phyloP scores from a whole-genome alignment of 1,284 basidiomycete genomes.

The Ceratobasidium sp. region DNA sequence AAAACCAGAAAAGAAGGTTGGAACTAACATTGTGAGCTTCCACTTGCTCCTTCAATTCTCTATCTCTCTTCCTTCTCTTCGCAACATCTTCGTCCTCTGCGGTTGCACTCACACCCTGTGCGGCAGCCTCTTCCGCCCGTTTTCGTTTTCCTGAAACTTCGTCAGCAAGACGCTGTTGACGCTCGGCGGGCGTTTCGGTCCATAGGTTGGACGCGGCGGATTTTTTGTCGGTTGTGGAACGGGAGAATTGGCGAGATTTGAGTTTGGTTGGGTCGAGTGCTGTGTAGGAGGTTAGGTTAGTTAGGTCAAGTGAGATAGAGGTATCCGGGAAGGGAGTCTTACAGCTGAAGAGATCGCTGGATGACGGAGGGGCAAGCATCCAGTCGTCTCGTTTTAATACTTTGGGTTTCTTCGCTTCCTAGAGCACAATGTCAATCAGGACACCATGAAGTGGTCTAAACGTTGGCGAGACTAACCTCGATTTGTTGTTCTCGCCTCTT shows the following conservation, averaged over 20 bases:
- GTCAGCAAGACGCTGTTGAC: conserved; percentile 85
- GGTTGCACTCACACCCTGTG: conserved; percentile 52
- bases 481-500: conserved; percentile 75
- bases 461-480: conserved; percentile 63
- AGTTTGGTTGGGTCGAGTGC: conserved; percentile 79
- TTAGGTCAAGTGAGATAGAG: not conserved
- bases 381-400: conserved; percentile 87
- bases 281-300: conserved; percentile 52
- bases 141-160: conserved; percentile 88
- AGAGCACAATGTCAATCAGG: conserved; percentile 47
- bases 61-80: conserved; percentile 72
- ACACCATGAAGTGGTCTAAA: not conserved
- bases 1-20: not conserved
- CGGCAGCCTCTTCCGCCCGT: conserved; percentile 70
- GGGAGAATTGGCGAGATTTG: conserved; percentile 82
- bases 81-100: conserved; percentile 61
- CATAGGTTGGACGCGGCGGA: conserved; percentile 70
- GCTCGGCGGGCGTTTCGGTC: conserved; percentile 94
- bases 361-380: conserved; percentile 93
- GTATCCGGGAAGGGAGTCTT: conserved; percentile 55
- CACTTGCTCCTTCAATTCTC: conserved; percentile 75
- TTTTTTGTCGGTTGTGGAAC: conserved; percentile 63
- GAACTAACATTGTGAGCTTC: conserved; percentile 82
- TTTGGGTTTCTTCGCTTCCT: conserved; percentile 82
- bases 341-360: conserved; percentile 81